phyloP scores from a whole-genome alignment of 2,329 filamentous ascomycete genomes.

The Diaporthe citri region DNA sequence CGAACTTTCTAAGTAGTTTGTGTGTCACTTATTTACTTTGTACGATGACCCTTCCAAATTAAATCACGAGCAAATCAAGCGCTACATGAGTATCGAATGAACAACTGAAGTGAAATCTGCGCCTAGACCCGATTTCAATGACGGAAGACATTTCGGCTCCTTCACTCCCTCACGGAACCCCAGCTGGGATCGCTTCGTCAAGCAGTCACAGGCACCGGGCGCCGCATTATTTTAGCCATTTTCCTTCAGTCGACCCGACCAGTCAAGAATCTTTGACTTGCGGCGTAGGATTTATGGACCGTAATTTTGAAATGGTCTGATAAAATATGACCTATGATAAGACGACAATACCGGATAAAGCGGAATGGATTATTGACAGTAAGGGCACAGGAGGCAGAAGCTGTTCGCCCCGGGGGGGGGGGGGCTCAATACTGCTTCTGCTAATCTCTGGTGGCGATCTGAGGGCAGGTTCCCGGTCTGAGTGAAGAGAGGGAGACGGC shows the following conservation, averaged over 20 bases:
- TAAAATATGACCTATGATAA: too few relatives aligned
- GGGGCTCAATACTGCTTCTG: not conserved
- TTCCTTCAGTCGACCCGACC: too few relatives aligned
- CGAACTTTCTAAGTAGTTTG: not conserved
- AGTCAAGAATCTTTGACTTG: too few relatives aligned
- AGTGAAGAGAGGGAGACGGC: not conserved
- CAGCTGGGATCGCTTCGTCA: too few relatives aligned
- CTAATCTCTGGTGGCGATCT: not conserved
- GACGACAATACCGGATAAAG: too few relatives aligned
- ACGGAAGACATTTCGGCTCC: not conserved
- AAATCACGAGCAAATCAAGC: not conserved
- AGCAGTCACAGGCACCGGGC: too few relatives aligned
- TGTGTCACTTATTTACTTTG: not conserved
- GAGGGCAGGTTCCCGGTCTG: not conserved
- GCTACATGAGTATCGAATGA: not conserved
- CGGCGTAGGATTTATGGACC: not conserved
- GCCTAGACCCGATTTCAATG: not conserved
- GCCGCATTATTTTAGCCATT: too few relatives aligned
- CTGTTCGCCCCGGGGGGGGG: not conserved
- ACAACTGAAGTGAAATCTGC: not conserved
- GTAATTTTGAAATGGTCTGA: not conserved
- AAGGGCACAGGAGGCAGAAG: not conserved
- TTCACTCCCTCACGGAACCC: too few relatives aligned
- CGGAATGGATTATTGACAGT: not conserved
- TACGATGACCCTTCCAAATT: not conserved